Evolutionary conservation across 495 filamentous ascomycete species (phyloP).

Genomic region (Neurospora hispaniola): DNA sequence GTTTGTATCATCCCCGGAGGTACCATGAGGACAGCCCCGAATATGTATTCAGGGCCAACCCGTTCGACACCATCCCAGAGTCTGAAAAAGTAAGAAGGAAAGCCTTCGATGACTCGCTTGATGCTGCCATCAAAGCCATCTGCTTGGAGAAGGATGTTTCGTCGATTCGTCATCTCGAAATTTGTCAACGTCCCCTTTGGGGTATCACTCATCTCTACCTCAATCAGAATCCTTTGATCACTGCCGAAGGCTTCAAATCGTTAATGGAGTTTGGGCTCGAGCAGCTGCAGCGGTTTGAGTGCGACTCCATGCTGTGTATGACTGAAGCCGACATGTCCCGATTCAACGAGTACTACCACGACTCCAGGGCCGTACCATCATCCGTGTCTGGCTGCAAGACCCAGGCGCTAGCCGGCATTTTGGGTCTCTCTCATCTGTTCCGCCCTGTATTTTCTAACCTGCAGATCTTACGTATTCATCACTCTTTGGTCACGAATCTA

Average conservation of each 20-base stretch:
- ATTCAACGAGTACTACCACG: background rate
- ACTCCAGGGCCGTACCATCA: background rate
- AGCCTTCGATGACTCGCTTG: background rate
- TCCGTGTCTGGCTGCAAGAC: background rate
- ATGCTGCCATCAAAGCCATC: background rate
- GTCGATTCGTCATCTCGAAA: background rate
- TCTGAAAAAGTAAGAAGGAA: background rate
- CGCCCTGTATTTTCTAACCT: conserved; percentile 35
- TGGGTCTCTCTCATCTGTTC: conserved; percentile 30
- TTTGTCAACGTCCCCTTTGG: conserved; percentile 3
- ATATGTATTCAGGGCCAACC: background rate
- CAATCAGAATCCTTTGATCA: conserved; percentile 26
- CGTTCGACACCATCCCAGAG: background rate
- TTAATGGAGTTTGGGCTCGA: conserved; percentile 20
- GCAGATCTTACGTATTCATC: conserved; percentile 33
- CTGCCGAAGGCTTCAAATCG: conserved; percentile 19
- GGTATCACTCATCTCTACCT: conserved; percentile 36
- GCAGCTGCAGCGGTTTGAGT: conserved; percentile 35
- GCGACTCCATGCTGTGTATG: conserved; percentile 17
- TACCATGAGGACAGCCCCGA: background rate
- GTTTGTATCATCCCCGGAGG: background rate
- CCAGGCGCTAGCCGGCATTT: conserved; percentile 20
- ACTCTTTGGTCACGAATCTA: conserved; percentile 38
- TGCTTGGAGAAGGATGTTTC: background rate
- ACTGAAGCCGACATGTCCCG: background rate